phyloP scores from a whole-genome alignment of 129 eudicot species.

The Glebionis coronaria region DNA sequence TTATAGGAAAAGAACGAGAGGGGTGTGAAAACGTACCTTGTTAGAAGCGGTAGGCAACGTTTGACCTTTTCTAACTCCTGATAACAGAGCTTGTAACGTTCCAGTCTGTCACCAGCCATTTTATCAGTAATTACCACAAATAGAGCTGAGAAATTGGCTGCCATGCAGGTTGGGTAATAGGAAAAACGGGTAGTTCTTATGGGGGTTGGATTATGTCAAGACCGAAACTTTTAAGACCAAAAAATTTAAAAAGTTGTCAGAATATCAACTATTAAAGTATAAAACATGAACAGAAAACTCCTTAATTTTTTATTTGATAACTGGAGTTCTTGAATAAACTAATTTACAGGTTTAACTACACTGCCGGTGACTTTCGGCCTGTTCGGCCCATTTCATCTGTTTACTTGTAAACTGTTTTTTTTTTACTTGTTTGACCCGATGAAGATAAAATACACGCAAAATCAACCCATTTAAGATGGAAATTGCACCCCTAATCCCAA shows the following conservation, averaged over 20 bases:
- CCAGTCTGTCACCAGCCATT: constrained; percentile 48
- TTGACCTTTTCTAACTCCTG: constrained; percentile 89
- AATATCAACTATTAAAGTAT: too few relatives aligned
- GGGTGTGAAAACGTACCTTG: constrained; percentile 45
- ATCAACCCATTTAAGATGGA: neutral
- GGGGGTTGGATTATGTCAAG: too few relatives aligned
- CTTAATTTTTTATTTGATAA: too few relatives aligned
- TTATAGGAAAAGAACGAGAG: neutral
- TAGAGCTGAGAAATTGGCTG: neutral
- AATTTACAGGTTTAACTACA: neutral
- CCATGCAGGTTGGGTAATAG: neutral
- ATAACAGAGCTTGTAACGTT: constrained; percentile 81
- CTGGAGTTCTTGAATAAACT: neutral
- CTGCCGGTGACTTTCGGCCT: neutral
- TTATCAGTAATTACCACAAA: neutral
- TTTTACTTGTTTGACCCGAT: neutral
- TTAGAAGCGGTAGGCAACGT: constrained; percentile 50
- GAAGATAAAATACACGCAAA: neutral
- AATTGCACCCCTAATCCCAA: constrained; percentile 1
- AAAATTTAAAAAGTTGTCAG: too few relatives aligned
- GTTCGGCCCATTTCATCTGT: neutral
- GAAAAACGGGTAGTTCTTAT: neutral
- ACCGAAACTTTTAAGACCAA: too few relatives aligned
- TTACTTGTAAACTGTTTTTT: neutral
- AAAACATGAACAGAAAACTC: too few relatives aligned